phyloP scores from a whole-genome alignment of 768 basidiomycete genomes.

The Boletus vinaceobasis region DNA sequence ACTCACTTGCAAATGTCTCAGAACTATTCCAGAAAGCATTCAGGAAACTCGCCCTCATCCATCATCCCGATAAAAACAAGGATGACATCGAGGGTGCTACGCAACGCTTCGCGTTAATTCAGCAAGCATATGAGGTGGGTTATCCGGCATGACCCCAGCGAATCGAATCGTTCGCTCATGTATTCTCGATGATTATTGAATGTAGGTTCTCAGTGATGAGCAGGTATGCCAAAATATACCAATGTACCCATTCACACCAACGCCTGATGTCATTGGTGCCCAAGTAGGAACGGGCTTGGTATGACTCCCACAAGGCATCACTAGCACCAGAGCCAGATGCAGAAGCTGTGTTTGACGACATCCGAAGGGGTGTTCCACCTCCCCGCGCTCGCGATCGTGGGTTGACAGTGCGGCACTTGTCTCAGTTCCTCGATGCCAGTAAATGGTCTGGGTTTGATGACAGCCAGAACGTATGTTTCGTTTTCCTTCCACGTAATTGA shows the following conservation, averaged over 20 bases:
- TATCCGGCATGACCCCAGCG: not conserved
- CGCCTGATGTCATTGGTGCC: conserved; percentile 14
- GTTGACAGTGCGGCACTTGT: conserved; percentile 73
- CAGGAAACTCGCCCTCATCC: conserved; percentile 76
- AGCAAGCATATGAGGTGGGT: conserved; percentile 92
- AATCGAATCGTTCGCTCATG: not conserved
- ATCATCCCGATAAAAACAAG: conserved; percentile 88
- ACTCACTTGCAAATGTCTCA: conserved; percentile 1
- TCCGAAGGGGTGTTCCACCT: conserved; percentile 63
- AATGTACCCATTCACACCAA: not conserved
- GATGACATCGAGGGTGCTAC: conserved; percentile 84
- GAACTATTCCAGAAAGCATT: conserved; percentile 62
- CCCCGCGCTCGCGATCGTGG: conserved; percentile 64
- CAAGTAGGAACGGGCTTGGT: conserved; percentile 96
- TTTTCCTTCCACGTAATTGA: not conserved
- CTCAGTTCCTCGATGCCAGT: conserved; percentile 77
- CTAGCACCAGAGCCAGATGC: conserved; percentile 80
- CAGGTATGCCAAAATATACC: conserved; percentile 56
- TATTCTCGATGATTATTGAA: conserved; percentile 41
- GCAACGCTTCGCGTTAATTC: conserved; percentile 78
- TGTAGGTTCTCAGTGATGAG: conserved; percentile 86
- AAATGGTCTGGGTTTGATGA: conserved; percentile 68
- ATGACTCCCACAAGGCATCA: conserved; percentile 87
- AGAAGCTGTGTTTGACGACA: conserved; percentile 79
- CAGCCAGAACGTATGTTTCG: conserved; percentile 47